Evolutionary conservation across 2,329 filamentous ascomycete species (phyloP).

Genomic region (Fusarium sacchari): DNA sequence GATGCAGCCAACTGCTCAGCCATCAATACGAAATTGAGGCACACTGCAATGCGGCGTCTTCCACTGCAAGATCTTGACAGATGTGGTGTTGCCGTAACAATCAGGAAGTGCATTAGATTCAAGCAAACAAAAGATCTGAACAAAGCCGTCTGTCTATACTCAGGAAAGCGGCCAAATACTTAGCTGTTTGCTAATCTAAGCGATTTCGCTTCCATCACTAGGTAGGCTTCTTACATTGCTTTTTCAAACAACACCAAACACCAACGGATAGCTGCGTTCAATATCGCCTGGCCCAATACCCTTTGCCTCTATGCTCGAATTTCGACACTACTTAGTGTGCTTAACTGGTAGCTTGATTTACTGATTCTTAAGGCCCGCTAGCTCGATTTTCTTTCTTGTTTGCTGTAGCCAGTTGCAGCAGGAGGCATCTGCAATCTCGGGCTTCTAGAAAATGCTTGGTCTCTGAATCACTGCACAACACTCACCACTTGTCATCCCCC

Average conservation of each 20-base stretch:
- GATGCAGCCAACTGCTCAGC: not conserved
- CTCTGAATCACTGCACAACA: slow-evolving; percentile 22
- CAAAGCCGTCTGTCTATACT: not conserved
- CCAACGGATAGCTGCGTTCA: slow-evolving; percentile 3
- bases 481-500: not conserved
- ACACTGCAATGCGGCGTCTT: not conserved
- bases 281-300: not conserved
- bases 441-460: not conserved
- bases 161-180: too few species aligned
- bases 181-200: not conserved
- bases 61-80: not conserved
- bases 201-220: not conserved
- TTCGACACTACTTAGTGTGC: not conserved
- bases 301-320: too few species aligned
- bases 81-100: not conserved
- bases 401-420: not conserved
- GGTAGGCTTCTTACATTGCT: not conserved
- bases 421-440: not conserved
- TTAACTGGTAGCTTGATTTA: not conserved
- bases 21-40: not conserved
- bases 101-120: not conserved
- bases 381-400: not conserved
- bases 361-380: not conserved
- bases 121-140: not conserved
- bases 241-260: slow-evolving; percentile 1